Base-by-base conservation (phyloP, 208 protist species). In the Novymonas esmeraldas region DNA sequence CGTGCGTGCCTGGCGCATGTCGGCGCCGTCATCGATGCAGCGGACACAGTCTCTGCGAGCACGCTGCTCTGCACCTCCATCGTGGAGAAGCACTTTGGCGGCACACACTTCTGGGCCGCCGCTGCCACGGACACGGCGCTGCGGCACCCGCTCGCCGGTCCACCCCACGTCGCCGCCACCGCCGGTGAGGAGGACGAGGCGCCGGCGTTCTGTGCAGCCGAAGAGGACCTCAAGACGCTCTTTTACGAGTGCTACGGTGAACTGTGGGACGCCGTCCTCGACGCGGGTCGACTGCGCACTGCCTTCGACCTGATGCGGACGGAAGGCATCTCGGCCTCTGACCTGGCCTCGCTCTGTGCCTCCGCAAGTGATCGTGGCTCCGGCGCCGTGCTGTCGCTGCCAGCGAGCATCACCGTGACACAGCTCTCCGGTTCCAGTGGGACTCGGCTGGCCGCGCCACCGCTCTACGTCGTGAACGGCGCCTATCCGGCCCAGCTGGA, bases 391-490 rank as follows among this genome's bases (percentile, higher is more conserved):
- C 70, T 76, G 14, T 14, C 38, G 24, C 41, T 76, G 31, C 70
- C 70, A 13, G 29, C 51, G 14, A 46, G 56, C 41, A 29, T 76
- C 39, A 76, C 46, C 45, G 59, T 76, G 41, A 76, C 70, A 0
- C 60, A 24, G 41, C 18, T 62, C 20, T 13, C 24, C 24, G 46
- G 45, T 51, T n/a, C 28, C 33, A 9, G 6, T 58, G 22, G 29
- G 22, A 51, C 22, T 29, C 48, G 24, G n/a, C 3, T 2, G 10
- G 2, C 9, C 36, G 49, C 38, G n/a, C 36, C 44, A 39, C 42
- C 46, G 13, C 6, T 82, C 18, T 94, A 92, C 61, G 81, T 95
- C 1, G 62, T 90, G 26, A 95, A 97, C 66, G 93, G 90, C 16
- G 82, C 88, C 62, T 94, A 89, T 56, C 84, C 82, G 29, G 57